phyloP scores from a whole-genome alignment of 257 asterid genomes.

The Linderniella brevidens region DNA sequence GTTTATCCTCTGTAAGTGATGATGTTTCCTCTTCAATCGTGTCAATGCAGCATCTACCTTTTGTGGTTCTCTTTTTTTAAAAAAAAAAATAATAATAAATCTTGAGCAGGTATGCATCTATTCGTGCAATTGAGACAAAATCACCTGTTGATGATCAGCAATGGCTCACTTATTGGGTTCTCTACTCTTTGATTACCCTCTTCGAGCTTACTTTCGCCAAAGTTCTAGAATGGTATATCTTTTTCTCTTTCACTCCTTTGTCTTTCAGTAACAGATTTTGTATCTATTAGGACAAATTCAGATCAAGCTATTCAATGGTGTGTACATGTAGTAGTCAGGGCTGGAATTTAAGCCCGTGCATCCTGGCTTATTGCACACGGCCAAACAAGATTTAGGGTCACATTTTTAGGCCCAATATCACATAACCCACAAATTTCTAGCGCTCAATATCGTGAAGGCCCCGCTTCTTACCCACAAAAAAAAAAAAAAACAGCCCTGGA shows the following conservation, averaged over 20 bases:
- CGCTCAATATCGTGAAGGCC: too few species aligned
- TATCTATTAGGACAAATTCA: background rate
- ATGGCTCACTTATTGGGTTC: constrained; percentile 98
- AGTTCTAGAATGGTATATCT: constrained; percentile 63
- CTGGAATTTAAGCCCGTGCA: too few species aligned
- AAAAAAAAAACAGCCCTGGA: too few species aligned
- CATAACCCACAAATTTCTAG: too few species aligned
- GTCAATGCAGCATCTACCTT: background rate
- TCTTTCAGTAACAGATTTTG: too few species aligned
- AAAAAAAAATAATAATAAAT: background rate
- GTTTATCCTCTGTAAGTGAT: constrained; percentile 79
- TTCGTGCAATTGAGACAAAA: constrained; percentile 85
- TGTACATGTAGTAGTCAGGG: too few species aligned
- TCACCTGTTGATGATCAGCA: constrained; percentile 90
- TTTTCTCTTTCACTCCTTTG: constrained; percentile 2
- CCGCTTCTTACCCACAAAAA: too few species aligned
- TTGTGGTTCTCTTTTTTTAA: constrained; percentile 2
- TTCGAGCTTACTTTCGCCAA: constrained; percentile 88
- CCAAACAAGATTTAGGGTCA: too few species aligned
- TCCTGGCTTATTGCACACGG: too few species aligned
- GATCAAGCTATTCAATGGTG: too few species aligned
- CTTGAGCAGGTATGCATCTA: constrained; percentile 71
- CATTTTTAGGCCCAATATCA: too few species aligned
- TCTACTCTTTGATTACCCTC: constrained; percentile 92
- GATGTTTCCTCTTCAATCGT: background rate